Evolutionary conservation across 306 rosid species (phyloP).

Genomic region (Erythrophleum fordii): DNA sequence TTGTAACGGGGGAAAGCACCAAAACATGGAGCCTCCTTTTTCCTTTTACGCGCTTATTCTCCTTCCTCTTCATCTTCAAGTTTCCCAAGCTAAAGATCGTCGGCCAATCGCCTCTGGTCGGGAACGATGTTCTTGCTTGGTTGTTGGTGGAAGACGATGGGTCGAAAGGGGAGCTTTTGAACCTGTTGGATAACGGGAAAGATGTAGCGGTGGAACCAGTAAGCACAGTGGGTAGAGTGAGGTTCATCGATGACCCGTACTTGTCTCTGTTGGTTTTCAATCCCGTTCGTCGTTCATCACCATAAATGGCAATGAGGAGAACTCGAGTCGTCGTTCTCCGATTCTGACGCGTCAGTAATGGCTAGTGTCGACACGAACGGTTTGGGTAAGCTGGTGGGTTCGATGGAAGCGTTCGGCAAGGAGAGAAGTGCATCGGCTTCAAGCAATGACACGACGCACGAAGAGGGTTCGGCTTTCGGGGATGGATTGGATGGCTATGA

Average conservation of each 20-base stretch:
- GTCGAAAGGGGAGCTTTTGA: conserved; percentile 35
- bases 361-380: conserved; percentile 58
- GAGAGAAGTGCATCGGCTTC: conserved; percentile 34
- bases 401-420: not conserved
- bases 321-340: conserved; percentile 77
- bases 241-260: conserved; percentile 63
- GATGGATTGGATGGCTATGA: conserved; percentile 18
- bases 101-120: not conserved
- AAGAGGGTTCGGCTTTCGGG: not conserved
- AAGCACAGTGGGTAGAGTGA: conserved; percentile 13
- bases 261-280: conserved; percentile 47
- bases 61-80: no score
- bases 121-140: conserved; percentile 37
- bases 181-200: conserved; percentile 23
- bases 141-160: conserved; percentile 30
- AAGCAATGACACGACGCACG: conserved; percentile 26
- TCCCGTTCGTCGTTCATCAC: conserved; percentile 68
- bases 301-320: conserved; percentile 80
- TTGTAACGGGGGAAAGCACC: no score
- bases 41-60: no score
- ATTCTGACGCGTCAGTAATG: conserved; percentile 68
- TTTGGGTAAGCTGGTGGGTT: not conserved
- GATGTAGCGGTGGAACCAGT: not conserved
- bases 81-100: no score
- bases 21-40: no score